Base-by-base conservation (phyloP, 345 rosid genomes). In the Salix suchowensis region DNA sequence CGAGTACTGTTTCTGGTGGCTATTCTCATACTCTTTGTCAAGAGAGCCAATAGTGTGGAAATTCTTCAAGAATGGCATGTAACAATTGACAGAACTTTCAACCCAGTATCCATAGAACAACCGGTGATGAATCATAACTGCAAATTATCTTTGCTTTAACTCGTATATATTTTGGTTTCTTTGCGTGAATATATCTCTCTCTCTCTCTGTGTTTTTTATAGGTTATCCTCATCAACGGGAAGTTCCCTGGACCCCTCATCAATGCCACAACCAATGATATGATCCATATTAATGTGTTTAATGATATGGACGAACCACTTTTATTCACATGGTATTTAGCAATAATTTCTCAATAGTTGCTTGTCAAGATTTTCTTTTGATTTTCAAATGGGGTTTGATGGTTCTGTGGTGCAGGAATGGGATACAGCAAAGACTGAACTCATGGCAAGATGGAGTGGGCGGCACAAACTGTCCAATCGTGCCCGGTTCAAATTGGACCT, bases 51-150 rank as follows among this genome's bases (percentile, higher is more conserved):
- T 9, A 75, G 77, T 67, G 76, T 12, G 10, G 84, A 83, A 3
- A 77, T 84, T 55, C 83, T 79, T 55, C 65, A 60, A 13, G 79
- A 83, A 23, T 87, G 87, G 87, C 60, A 77, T 15, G 87, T 85
- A 6, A 74, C 83, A 0, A 12, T 76, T 9, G 70, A 84, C 64
- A 36, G 74, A 7, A 73, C 21, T 3, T 34, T 77, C 46, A 54
- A 12, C 28, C 81, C 85, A 13, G 66, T 50, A 4, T 18, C 21
- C 4, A 24, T 6, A 0, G 74, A 73, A 37, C 85, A 86, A 64
- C 84, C 85, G 30, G 86, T 85, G 67, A 77, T 12, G 46, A 23
- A 32, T 74, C 14, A 42, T 48, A 68, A 6, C 21, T 60, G 18
- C 67, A 28, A 21, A 9, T 65, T 76, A 65, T 72, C n/a, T 75